Evolutionary conservation across 129 eudicot species (phyloP).

Genomic region (Gnaphalium uliginosum): DNA sequence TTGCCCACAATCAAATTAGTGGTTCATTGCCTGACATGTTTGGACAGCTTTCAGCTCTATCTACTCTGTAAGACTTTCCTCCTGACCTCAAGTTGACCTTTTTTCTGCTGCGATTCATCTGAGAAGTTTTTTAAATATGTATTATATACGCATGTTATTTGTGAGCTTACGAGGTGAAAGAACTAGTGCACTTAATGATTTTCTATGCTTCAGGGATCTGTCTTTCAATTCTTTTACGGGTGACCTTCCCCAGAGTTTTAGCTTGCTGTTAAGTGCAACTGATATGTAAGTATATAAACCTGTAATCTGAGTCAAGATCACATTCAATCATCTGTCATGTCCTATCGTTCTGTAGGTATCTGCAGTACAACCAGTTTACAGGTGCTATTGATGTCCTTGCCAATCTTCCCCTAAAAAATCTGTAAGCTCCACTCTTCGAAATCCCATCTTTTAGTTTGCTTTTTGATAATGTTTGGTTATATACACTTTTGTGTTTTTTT

Average conservation of each 20-base stretch:
- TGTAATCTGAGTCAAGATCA: background rate
- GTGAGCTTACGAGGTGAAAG: background rate
- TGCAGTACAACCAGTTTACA: slow-evolving; percentile 61
- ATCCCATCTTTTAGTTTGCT: background rate
- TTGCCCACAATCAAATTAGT: slow-evolving; percentile 49
- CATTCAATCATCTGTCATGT: slow-evolving; percentile 20
- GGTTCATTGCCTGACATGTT: slow-evolving; percentile 69
- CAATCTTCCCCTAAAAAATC: slow-evolving; percentile 52
- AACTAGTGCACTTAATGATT: background rate
- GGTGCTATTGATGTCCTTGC: slow-evolving; percentile 64
- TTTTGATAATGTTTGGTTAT: background rate
- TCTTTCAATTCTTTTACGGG: slow-evolving; percentile 56
- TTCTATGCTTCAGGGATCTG: slow-evolving; percentile 54
- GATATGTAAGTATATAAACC: slow-evolving; percentile 48
- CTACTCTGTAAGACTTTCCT: slow-evolving; percentile 45
- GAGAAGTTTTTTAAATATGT: background rate
- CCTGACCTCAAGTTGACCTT: background rate
- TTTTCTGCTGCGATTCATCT: slow-evolving; percentile 12
- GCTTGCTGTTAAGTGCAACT: slow-evolving; percentile 43
- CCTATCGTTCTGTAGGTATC: slow-evolving; percentile 39
- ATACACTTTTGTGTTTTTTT: background rate
- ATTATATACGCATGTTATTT: background rate
- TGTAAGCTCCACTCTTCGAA: slow-evolving; percentile 43
- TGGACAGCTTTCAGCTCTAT: slow-evolving; percentile 47
- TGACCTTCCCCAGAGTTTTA: slow-evolving; percentile 56